Percentiles rank a stretch among this genome's conserved stretches.
Evolutionary conservation across 2,329 filamentous ascomycete species (phyloP).

Genomic region (Pseudogymnoascus sp.): DNA sequence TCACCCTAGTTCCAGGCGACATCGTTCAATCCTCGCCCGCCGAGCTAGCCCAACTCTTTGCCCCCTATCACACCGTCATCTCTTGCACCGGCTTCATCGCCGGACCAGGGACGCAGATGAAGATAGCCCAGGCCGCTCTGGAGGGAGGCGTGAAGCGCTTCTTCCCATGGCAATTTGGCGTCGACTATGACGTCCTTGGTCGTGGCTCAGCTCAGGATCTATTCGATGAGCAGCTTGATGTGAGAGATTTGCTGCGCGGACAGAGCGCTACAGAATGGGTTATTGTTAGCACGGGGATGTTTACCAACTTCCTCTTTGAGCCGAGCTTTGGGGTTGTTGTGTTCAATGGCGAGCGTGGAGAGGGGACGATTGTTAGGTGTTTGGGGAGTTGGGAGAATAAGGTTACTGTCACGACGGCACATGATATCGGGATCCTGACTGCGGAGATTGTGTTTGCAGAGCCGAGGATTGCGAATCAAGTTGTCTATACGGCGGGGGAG

Average conservation of each 20-base stretch:
- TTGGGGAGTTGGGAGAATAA: constrained; percentile 56
- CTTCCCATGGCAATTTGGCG: constrained; percentile 69
- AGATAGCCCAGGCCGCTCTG: constrained; percentile 51
- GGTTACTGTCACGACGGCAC: constrained; percentile 56
- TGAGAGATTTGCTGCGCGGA: constrained; percentile 45
- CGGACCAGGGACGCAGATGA: constrained; percentile 49
- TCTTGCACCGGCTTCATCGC: constrained; percentile 56
- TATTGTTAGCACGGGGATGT: constrained; percentile 63
- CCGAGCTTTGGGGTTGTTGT: constrained; percentile 58
- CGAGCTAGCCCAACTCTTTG: constrained; percentile 40
- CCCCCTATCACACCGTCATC: constrained; percentile 48
- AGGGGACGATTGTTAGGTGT: constrained; percentile 44
- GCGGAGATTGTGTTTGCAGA: constrained; percentile 49
- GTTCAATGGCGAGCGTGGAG: constrained; percentile 34
- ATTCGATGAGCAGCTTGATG: constrained; percentile 62
- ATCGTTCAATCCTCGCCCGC: constrained; percentile 33
- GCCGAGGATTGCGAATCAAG: constrained; percentile 27
- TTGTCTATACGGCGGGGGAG: constrained; percentile 56
- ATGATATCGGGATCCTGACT: constrained; percentile 57
- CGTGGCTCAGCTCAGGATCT: constrained; percentile 53
- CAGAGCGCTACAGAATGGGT: constrained; percentile 51
- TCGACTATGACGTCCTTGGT: constrained; percentile 63
- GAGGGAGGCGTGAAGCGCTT: constrained; percentile 45
- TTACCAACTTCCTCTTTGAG: constrained; percentile 64
- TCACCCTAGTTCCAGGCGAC: constrained; percentile 23